Evolutionary conservation across 768 basidiomycete genomes (phyloP).

Genomic region (Suillus subalutaceus): DNA sequence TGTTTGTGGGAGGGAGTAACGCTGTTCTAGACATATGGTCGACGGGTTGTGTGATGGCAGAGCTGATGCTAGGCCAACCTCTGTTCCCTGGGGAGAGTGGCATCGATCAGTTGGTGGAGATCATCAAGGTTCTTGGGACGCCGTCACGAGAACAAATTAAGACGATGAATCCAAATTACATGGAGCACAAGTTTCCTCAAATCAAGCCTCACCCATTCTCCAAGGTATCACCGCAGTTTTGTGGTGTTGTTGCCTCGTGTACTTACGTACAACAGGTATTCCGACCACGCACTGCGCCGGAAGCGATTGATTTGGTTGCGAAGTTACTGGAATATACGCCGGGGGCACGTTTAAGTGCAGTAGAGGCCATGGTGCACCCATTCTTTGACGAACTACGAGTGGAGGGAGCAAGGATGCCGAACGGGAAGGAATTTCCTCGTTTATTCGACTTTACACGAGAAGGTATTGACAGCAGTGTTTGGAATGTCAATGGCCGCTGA

Average conservation of each 20-base stretch:
- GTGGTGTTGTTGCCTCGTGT: slow-evolving; percentile 11
- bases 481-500: slow-evolving; percentile 2
- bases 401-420: slow-evolving; percentile 93
- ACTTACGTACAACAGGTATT: slow-evolving; percentile 69
- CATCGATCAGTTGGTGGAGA: slow-evolving; percentile 99
- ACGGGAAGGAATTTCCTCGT: slow-evolving; percentile 93
- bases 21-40: slow-evolving; percentile 89
- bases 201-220: slow-evolving; percentile 99
- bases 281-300: slow-evolving; percentile 93
- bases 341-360: slow-evolving; percentile 83
- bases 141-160: slow-evolving; percentile 99
- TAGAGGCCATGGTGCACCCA: slow-evolving; percentile 90
- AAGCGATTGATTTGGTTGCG: slow-evolving; percentile 94
- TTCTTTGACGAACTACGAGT: slow-evolving; percentile 97
- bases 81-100: slow-evolving; percentile 99
- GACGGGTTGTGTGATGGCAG: slow-evolving; percentile 99
- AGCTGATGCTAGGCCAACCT: slow-evolving; percentile 98
- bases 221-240: slow-evolving; percentile 60
- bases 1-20: slow-evolving; percentile 11
- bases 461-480: slow-evolving; percentile 54
- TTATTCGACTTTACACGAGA: slow-evolving; percentile 96
- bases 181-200: slow-evolving; percentile 99
- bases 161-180: slow-evolving; percentile 99
- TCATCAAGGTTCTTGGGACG: slow-evolving; percentile 99
- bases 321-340: slow-evolving; percentile 99